Evolutionary conservation across 164 flowering plant genomes (phyloP), one percentile per base, ranked within the genome.

Genomic region (Annona squamosa): DNA sequence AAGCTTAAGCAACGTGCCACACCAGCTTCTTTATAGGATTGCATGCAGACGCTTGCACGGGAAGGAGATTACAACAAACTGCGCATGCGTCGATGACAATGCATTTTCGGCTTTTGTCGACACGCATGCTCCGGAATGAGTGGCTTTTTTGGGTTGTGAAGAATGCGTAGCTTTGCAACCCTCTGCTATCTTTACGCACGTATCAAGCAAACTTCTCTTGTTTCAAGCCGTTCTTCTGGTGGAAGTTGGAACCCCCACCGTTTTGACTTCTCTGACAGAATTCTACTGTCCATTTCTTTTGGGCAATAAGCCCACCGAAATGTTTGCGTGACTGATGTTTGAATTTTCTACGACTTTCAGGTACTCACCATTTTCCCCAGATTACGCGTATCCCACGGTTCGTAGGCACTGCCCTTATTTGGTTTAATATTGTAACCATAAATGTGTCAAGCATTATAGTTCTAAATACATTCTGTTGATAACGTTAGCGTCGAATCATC

Each of bases 351-450:
- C 17, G 4, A 66, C 42, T 66, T 42, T 66, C 87, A 90, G 95
- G 88, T 90, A 86, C 83, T 82, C 95, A 63, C 74, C 89, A 5
- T 91, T 87, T 84, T 88, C 93, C 44, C 81, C 89, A 1, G 97
- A 91, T 67, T 91, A 89, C 87, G 79, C 84, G 46, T 91, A 91
- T 69, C 91, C 91, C 10, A 81, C 89, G 97, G 97, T 91, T 72
- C 65, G 90, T 84, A 73, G 75, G 12, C 3, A 7, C 13, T 13
- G 46, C 7, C 3, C n/a, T 46, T 43, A 17, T 19, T 64, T 4
- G 1, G 9, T 64, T 64, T 64, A 52, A 52, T 9, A 52, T 52
- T 10, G 37, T 26, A 26, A 26, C 1, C 37, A 26, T 26, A 26
- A 26, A 26, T 26, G 37, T 26, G 37, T 26, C 37, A 26, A 26